These are phyloP conservation scores for Plasmodium fragile DNA, from an alignment of 169 alveolate genomes.

Conservation along the genomic window DNA sequence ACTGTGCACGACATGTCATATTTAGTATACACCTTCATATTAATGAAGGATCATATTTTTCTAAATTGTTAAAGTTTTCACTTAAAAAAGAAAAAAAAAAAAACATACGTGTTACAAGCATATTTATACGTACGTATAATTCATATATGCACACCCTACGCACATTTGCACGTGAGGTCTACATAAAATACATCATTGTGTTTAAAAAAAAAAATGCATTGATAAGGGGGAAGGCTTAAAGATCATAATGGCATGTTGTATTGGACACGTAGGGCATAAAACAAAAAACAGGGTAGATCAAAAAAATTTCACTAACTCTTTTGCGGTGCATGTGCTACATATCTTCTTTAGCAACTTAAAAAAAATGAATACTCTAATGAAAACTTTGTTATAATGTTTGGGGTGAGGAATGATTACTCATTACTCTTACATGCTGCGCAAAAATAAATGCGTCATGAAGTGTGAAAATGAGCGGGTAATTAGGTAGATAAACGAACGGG, in stretches of 20 bases:
- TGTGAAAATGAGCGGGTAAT: background rate
- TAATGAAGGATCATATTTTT: slow-evolving; percentile 2
- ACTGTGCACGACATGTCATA: background rate
- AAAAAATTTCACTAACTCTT: slow-evolving; percentile 4
- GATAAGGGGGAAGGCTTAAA: background rate
- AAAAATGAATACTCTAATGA: slow-evolving; percentile 14
- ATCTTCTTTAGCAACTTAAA: background rate
- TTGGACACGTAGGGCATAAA: background rate
- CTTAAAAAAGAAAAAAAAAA: slow-evolving; percentile 43
- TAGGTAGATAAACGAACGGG: background rate
- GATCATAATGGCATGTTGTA: slow-evolving; percentile 6
- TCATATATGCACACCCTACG: slow-evolving; percentile 1
- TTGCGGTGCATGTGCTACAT: background rate
- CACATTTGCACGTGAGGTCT: background rate
- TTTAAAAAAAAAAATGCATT: background rate
- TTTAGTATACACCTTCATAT: slow-evolving; percentile 2
- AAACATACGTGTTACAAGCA: slow-evolving; percentile 16
- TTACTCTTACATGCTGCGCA: background rate
- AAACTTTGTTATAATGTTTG: slow-evolving; percentile 21
- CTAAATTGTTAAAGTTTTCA: slow-evolving; percentile 46
- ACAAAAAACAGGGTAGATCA: slow-evolving; percentile 7
- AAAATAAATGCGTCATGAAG: background rate
- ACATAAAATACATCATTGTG: background rate
- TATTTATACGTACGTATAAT: slow-evolving; percentile 6
- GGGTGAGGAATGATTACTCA: background rate